Base-by-base conservation (phyloP, 495 filamentous ascomycete species). In the Podospora anserina region DNA sequence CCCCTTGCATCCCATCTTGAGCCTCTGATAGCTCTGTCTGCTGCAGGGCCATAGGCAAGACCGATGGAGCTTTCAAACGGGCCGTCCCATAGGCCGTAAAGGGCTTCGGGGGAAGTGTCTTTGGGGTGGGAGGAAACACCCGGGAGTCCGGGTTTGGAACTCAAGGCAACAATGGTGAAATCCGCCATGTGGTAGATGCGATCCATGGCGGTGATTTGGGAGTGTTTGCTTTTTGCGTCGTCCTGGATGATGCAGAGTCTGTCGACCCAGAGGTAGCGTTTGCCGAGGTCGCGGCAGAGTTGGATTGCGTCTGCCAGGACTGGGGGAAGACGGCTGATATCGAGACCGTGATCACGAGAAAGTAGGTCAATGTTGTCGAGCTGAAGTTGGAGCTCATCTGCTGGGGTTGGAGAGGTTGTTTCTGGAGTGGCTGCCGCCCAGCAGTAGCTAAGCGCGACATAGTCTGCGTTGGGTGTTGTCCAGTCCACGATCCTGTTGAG, bases 111-210 rank as follows among this genome's bases (percentile, higher is more conserved):
- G 9, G 13, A 11, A 5, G 55, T 15, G 3, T 58, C 55, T 26
- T 19, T 18, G 4, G n/a, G 55, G 9, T 1, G 23, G 55, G n/a
- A 58, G n/a, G n/a, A 58, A 20, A 58, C 55, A 2, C 55, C 55
- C 5, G 55, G 55, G 4, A 58, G 55, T 20, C 55, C 23, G 9
- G 16, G n/a, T 13, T 19, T 58, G n/a, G 5, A 5, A 13, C 55
- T 58, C 55, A 58, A 18, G 23, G 55, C 55, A 19, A 58, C 55
- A 18, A 58, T 58, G 55, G 55, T 58, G 23, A 58, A 58, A 18
- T 58, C 55, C 0, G 55, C 55, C 55, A 58, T 19, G 16, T 58
- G 55, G 19, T 58, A 58, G 55, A 58, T 26, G 5, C n/a, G 16
- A 20, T 20, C 55, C 15, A 58, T 20, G n/a, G 55, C 55, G 23